Conservation (phyloP, 2,329 filamentous ascomycete genomes). For the Knoxdaviesia proteae region DNA sequence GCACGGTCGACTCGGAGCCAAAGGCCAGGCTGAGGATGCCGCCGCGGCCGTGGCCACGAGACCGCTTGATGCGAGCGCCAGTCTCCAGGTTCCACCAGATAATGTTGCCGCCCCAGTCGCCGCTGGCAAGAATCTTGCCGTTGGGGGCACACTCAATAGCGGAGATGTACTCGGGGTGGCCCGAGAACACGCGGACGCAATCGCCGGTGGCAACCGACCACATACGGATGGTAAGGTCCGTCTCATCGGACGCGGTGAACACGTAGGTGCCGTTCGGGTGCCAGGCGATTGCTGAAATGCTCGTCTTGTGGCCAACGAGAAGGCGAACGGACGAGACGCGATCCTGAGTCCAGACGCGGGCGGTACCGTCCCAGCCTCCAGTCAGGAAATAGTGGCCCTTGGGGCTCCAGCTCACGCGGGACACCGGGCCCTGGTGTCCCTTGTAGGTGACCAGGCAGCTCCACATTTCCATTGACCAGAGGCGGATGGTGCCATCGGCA, state of each 20-base stretch:
- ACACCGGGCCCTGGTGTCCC: slow-evolving; percentile 75
- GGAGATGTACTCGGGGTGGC: slow-evolving; percentile 74
- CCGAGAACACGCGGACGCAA: slow-evolving; percentile 78
- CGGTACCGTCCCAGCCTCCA: slow-evolving; percentile 72
- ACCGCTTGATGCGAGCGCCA: slow-evolving; percentile 71
- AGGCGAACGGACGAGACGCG: slow-evolving; percentile 76
- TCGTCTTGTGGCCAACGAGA: slow-evolving; percentile 79
- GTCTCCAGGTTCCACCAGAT: slow-evolving; percentile 87
- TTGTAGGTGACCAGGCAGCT: slow-evolving; percentile 88
- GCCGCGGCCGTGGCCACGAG: slow-evolving; percentile 80
- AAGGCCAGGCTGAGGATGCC: slow-evolving; percentile 88
- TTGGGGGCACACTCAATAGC: slow-evolving; percentile 70
- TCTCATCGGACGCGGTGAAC: slow-evolving; percentile 74
- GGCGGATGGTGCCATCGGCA: slow-evolving; percentile 66
- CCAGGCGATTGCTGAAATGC: slow-evolving; percentile 81
- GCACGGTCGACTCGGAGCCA: slow-evolving; percentile 75
- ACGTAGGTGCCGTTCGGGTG: slow-evolving; percentile 87
- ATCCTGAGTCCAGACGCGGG: slow-evolving; percentile 80
- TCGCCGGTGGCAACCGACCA: slow-evolving; percentile 81
- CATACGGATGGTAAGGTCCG: slow-evolving; percentile 84
- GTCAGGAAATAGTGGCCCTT: slow-evolving; percentile 91
- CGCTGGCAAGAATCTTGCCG: slow-evolving; percentile 78
- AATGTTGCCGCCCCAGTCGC: slow-evolving; percentile 73
- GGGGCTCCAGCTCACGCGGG: slow-evolving; percentile 74
- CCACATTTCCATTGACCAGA: slow-evolving; percentile 88